A percentile compares a stretch with the other conserved stretches of the same genome.
phyloP scores from a whole-genome alignment of 2,329 filamentous ascomycete genomes.

The Cladorrhinum sp. region DNA sequence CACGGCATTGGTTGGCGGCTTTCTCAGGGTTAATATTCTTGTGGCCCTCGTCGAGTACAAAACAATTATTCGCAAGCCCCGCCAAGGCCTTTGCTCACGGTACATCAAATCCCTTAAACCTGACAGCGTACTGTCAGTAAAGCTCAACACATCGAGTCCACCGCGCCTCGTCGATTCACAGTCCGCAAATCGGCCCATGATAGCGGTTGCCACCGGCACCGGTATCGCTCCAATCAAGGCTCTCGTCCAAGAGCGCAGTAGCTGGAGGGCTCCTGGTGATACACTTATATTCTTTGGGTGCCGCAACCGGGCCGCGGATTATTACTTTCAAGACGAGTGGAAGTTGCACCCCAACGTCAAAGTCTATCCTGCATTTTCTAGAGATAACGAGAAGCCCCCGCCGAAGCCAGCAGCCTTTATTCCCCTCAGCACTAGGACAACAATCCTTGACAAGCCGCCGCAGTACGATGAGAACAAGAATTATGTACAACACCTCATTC shows the following conservation, averaged over 20 bases:
- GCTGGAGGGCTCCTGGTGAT: conserved; percentile 33
- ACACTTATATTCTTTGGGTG: conserved; percentile 79
- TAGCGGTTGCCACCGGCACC: conserved; percentile 82
- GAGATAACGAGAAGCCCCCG: conserved; percentile 34
- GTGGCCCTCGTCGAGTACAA: conserved; percentile 89
- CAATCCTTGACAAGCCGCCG: neutral
- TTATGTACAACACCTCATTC: conserved; percentile 56
- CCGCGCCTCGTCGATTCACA: conserved; percentile 38
- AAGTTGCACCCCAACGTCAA: conserved; percentile 30
- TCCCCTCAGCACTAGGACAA: neutral
- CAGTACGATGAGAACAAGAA: conserved; percentile 41
- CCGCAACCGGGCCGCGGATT: conserved; percentile 71
- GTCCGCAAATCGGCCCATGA: conserved; percentile 52
- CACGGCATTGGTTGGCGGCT: neutral
- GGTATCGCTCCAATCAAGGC: conserved; percentile 82
- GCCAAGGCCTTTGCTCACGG: conserved; percentile 85
- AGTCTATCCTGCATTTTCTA: conserved; percentile 48
- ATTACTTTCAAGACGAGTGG: conserved; percentile 81
- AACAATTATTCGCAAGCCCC: conserved; percentile 78
- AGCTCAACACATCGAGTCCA: conserved; percentile 49
- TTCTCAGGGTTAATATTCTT: conserved; percentile 61
- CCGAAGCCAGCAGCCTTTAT: neutral
- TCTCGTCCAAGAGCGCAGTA: conserved; percentile 70
- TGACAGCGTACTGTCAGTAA: conserved; percentile 60
- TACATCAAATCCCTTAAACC: conserved; percentile 68